Evolutionary conservation across 345 rosid species (phyloP).

Genomic region (Noccaea bulbosa): DNA sequence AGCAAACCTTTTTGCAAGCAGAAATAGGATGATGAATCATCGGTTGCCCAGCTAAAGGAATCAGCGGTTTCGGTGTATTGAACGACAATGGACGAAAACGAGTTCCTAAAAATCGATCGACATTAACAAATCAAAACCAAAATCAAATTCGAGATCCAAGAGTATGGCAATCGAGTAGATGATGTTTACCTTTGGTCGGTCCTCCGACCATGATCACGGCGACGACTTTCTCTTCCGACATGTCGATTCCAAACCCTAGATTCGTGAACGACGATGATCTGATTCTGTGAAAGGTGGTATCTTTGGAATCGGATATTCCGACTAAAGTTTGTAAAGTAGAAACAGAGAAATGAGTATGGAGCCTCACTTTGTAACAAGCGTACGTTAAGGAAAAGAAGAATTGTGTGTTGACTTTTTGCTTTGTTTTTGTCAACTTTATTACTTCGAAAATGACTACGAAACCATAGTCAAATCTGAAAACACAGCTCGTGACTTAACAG

Average conservation of each 20-base stretch:
- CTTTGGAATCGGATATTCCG: constrained; percentile 19
- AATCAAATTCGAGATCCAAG: constrained; percentile 14
- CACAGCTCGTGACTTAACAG: neutral
- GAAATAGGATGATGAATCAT: constrained; percentile 93
- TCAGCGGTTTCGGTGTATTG: constrained; percentile 76
- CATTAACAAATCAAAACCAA: constrained; percentile 7
- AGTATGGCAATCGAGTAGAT: neutral
- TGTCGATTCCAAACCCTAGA: constrained; percentile 44
- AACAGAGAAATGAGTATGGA: constrained; percentile 13
- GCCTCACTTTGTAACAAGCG: neutral
- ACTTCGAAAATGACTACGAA: neutral
- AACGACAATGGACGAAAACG: constrained; percentile 80
- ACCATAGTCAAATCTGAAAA: neutral
- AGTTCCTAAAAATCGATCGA: constrained; percentile 57
- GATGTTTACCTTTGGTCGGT: constrained; percentile 71
- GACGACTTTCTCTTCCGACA: constrained; percentile 63
- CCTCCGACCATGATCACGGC: constrained; percentile 96
- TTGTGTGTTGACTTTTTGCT: neutral
- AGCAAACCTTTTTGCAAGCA: constrained; percentile 76
- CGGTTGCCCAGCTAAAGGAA: constrained; percentile 88
- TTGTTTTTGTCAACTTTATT: neutral
- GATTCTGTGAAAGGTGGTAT: constrained; percentile 10
- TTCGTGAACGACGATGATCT: constrained; percentile 7
- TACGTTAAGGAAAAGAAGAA: neutral
- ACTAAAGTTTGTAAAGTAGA: constrained; percentile 8